phyloP scores from a whole-genome alignment of 164 flowering plant genomes.

The Stephania japonica region DNA sequence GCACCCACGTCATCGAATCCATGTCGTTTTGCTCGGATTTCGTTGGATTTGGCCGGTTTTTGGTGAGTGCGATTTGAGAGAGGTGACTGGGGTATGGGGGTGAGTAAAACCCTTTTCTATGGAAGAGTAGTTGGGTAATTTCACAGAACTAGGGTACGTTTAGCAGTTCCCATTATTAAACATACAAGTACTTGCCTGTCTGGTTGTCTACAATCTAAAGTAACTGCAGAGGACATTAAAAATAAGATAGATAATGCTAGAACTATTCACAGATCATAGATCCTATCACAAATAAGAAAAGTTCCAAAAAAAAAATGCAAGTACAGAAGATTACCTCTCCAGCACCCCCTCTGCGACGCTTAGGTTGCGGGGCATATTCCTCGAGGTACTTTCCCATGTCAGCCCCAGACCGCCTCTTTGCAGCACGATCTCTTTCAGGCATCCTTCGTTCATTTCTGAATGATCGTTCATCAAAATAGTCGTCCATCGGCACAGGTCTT shows the following conservation, averaged over 20 bases:
- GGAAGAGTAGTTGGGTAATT: too few relatives aligned
- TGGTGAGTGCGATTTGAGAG: too few relatives aligned
- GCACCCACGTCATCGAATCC: too few relatives aligned
- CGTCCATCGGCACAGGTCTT: slow-evolving; percentile 36
- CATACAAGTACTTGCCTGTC: background rate
- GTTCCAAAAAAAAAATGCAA: background rate
- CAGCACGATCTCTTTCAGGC: slow-evolving; percentile 51
- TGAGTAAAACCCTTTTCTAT: too few relatives aligned
- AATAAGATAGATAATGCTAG: background rate
- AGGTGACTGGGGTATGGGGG: too few relatives aligned
- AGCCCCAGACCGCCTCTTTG: slow-evolving; percentile 41
- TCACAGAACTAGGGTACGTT: too few relatives aligned
- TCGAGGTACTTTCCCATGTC: slow-evolving; percentile 44
- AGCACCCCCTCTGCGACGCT: slow-evolving; percentile 75
- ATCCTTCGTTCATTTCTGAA: slow-evolving; percentile 52
- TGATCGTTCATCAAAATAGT: slow-evolving; percentile 46
- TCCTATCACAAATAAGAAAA: background rate
- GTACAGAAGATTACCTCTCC: slow-evolving; percentile 61
- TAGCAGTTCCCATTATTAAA: too few relatives aligned
- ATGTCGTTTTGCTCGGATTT: too few relatives aligned
- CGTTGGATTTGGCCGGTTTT: too few relatives aligned
- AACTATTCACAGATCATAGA: too few relatives aligned
- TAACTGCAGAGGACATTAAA: background rate
- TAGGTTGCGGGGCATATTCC: slow-evolving; percentile 52
- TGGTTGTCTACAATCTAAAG: background rate